Base-by-base conservation (phyloP, 345 rosid species). In the Jatropha curcas region DNA sequence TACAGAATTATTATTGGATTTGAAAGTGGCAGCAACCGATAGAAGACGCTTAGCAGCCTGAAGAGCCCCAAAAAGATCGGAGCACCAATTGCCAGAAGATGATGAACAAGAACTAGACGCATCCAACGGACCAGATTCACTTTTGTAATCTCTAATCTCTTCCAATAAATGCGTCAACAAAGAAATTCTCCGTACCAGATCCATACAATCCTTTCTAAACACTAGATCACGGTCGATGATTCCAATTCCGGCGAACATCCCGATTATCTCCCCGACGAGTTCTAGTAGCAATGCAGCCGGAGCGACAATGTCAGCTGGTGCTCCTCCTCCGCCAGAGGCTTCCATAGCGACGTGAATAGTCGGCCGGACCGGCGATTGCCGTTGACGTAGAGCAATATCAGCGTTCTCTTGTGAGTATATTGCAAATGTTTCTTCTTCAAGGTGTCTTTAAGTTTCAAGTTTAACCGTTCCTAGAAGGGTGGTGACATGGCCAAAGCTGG, bases 131-230 rank as follows among this genome's bases (percentile, higher is more conserved):
- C 65, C 75, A 70, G 71, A 51, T 31, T 57, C 62, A 5, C 16
- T 65, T 6, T 41, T 37, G 20, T 28, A 81, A 68, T 91, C 95
- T 25, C 77, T 78, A 4, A 91, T 83, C 83, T 96, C 98, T 78
- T 93, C 98, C n/a, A 96, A 65, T 73, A 96, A 82, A 85, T 88
- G 88, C 72, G 86, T 84, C 77, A 96, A 76, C 39, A 88, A 81
- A 33, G 88, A 71, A 8, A 93, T 82, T 84, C 96, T 81, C 72
- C 99, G 82, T 41, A 86, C 87, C 74, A 93, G 97, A 93, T 93
- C 93, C 61, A 85, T 77, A 65, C 93, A 89, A 45, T 91, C 97
- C 79, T 84, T 92, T 82, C 79, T 86, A 69, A 95, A 89, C 65
- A 80, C 3, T 4, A 56, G 30, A 68, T 79, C 74, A 28, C 60